These are phyloP conservation scores for Trichopus zeylanicus DNA, from an alignment of 116 monocot genomes.

Conservation along the genomic window DNA sequence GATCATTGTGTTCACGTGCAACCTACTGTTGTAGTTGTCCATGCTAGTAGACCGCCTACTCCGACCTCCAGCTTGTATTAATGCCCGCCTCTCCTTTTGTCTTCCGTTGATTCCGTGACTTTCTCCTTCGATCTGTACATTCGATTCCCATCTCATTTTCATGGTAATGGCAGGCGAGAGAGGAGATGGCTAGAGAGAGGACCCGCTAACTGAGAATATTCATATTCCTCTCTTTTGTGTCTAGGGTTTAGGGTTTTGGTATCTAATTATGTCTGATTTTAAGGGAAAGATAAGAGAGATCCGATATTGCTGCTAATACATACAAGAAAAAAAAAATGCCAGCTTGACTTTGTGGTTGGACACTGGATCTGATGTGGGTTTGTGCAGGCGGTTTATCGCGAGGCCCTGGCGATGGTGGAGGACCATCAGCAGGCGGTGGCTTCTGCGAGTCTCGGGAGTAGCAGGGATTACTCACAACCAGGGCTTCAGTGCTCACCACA, in stretches of 20 bases:
- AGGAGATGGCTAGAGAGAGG: conserved; percentile 57
- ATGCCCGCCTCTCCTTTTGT: too few species aligned
- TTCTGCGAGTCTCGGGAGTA: conserved; percentile 17
- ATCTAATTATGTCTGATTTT: too few species aligned
- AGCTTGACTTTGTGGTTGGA: not conserved
- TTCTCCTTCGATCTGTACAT: not conserved
- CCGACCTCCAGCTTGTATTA: conserved; percentile 83
- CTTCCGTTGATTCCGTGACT: too few species aligned
- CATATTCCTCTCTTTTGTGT: conserved; percentile 15
- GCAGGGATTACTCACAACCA: conserved; percentile 28
- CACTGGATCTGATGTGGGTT: not conserved
- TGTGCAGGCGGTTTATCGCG: conserved; percentile 50
- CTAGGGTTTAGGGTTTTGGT: conserved; percentile 14
- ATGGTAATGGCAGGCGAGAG: conserved; percentile 36
- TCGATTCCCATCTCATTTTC: not conserved
- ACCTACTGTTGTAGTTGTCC: too few species aligned
- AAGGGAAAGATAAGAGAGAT: too few species aligned
- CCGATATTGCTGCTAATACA: too few species aligned
- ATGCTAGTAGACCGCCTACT: conserved; percentile 53
- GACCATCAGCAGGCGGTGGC: conserved; percentile 40
- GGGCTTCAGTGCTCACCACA: conserved; percentile 46
- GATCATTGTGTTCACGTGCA: too few species aligned
- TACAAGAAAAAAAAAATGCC: too few species aligned
- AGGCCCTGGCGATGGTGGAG: conserved; percentile 51
- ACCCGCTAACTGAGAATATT: conserved; percentile 44